Conservation (phyloP, 1,139 yeast species). For the Groenewaldozyma auringiensis region DNA sequence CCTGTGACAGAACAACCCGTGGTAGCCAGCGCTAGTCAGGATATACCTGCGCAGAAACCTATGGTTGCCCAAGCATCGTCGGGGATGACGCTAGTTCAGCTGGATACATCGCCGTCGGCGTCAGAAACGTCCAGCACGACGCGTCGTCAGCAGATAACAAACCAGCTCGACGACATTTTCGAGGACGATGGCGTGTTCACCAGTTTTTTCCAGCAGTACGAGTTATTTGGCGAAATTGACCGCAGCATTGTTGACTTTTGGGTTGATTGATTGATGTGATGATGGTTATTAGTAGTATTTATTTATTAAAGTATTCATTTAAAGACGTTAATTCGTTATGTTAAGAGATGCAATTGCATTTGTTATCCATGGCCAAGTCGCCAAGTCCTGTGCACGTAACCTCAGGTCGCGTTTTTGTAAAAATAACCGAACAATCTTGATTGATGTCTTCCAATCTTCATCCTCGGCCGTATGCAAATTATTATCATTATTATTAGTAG, state of each 20-base stretch:
- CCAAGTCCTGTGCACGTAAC: conserved; percentile 36
- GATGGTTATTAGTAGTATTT: not conserved
- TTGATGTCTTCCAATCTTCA: conserved; percentile 41
- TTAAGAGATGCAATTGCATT: not conserved
- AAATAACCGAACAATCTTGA: conserved; percentile 45
- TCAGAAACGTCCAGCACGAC: not conserved
- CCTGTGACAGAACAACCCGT: not conserved
- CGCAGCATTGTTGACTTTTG: conserved; percentile 16
- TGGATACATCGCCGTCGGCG: not conserved
- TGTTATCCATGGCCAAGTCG: conserved; percentile 31
- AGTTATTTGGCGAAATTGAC: conserved; percentile 22
- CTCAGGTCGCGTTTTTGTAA: conserved; percentile 49
- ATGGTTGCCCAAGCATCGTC: no score
- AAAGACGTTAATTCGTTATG: not conserved
- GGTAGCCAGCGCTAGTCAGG: not conserved
- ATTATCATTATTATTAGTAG: not conserved
- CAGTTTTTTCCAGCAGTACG: conserved; percentile 21
- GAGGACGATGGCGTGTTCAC: conserved; percentile 13
- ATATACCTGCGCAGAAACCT: not conserved
- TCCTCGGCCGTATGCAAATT: conserved; percentile 7
- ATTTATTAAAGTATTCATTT: not conserved
- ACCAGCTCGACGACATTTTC: conserved; percentile 12
- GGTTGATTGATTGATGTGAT: conserved; percentile 12
- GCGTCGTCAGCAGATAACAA: not conserved
- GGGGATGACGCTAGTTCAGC: not conserved